Evolutionary conservation across 2,329 filamentous ascomycete genomes (phyloP), one percentile per base, ranked within the genome.

Genomic region (Rosellinia necatrix): DNA sequence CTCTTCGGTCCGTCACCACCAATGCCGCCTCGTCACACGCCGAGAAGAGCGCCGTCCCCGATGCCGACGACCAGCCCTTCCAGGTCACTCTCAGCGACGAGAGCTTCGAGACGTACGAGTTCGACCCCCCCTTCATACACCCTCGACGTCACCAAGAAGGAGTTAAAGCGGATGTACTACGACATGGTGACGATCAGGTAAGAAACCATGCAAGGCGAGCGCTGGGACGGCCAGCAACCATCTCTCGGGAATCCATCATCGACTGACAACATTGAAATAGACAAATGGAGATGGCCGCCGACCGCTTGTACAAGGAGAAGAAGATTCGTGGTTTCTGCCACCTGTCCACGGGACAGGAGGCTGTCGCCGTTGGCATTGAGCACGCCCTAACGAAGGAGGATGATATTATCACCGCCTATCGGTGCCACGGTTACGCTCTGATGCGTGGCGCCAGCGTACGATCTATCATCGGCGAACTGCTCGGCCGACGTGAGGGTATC

Each of bases 271-370:
- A 12, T 21, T 30, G 27, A 17, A 37, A 53, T 69, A 96, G 92
- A 80, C 94, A 96, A 76, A 96, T 99, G 94, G 94, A 99, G 80
- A 96, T 99, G 93, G 92, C 93, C 66, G 92, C 94, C 80, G 94
- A 99, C 75, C 87, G 93, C 74, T 83, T 99, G 72, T 99, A 99
- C 90, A 99, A 99, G 84, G 94, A 97, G 83, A 99, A 99, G 89
- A 97, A 99, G 85, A 97, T 99, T 70, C 90, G 94, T 70, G 94
- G 94, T 80, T 99, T 99, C 89, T 99, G 94, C 81, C 94, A 99
- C 81, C 80, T 99, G 77, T 97, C 94, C 57, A 96, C 90, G 58
- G 94, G 94, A 62, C 94, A 99, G 80, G 94, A 99, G 84, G 94
- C 94, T 64, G 94, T 99, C 65, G 92, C 94, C 57, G 88, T 92